Evolutionary conservation across 106 monocot genomes (phyloP), one percentile per base, ranked within the genome.

Genomic region (Apostasia ramifera): DNA sequence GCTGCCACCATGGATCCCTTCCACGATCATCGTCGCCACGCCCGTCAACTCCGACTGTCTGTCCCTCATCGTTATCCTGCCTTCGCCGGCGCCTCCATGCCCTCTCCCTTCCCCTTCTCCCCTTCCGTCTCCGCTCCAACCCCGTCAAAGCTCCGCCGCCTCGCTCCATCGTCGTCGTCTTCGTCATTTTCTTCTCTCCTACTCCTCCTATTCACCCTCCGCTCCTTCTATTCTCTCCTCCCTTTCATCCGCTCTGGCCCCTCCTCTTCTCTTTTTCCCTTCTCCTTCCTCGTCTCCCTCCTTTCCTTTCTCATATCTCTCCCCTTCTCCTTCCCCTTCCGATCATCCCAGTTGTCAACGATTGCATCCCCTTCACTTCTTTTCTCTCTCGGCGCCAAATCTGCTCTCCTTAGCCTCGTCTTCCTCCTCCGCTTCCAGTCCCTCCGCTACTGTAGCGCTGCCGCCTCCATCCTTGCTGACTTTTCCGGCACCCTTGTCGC

Each of bases 401-500:
- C 86, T 26, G 39, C 76, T n/a, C 74, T 60, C 61, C 47, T 44
- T 0, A 58, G 64, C 62, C 41, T 73, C 50, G 46, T 64, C 66
- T 56, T 49, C 39, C 44, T 74, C 67, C 50, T 53, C 26, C 61
- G 54, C 57, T 52, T 78, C 74, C 44, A 48, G 0, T 57, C 73
- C 53, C 55, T 74, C 52, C 72, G 70, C 50, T 71, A 65, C 66
- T 64, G 59, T 57, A 26, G 66, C 50, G 56, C 67, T 4, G 37
- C 70, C 53, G 57, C 69, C 44, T 59, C 49, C 14, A 43, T 78
- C 63, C 40, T 47, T 9, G 64, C 63, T 38, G 67, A 77, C 60
- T 76, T 66, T 59, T 67, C 65, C 9, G 73, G 80, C 63, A 66
- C 75, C 48, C 59, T 61, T 46, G 77, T 77, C 46, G 78, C 85